Evolutionary conservation across 805 yeast genomes (phyloP), one percentile per base, ranked within the genome.

Genomic region (Metschnikowia proteae): DNA sequence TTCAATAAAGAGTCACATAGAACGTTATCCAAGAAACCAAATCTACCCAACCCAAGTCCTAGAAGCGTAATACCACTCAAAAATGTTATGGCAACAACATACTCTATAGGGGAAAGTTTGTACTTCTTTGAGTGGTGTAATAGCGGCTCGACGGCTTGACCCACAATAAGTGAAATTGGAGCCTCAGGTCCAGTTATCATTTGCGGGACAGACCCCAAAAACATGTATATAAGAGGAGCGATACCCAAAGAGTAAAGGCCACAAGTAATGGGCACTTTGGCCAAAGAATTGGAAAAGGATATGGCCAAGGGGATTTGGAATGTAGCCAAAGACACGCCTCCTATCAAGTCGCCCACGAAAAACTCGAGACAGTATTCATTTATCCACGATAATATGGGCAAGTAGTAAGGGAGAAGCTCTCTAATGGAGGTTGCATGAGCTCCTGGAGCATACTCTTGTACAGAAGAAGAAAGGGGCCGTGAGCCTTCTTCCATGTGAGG

Each of bases 271-370:
- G 78, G 76, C 1, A 71, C 75, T 48, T 73, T 70, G 3, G 76
- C 78, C 47, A 73, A 60, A 0, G 76, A 63, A 2, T 69, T 64
- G 10, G 76, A 68, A 50, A 71, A 73, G 2, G 76, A 71, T 17
- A 73, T 52, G 5, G 90, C 85, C 46, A 92, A 71, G 1, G 99
- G 98, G 43, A 92, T 81, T 63, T 91, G 97, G 66, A 90, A 92
- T 4, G 94, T 84, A 0, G 96, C 97, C 32, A 91, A 65, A 0
- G 97, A 83, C 4, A 89, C 59, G 0, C 99, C 98, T 2, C 97
- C 96, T 13, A 85, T 66, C 6, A 87, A 60, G 60, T 92, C 99
- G 22, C 76, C 77, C 2, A 79, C 25, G 38, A 83, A 67, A 51
- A 50, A 67, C n/a, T 48, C 52, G 1, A 52, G 37, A 40, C 56